Percentiles rank a stretch among this genome's conserved stretches.
Evolutionary conservation across 2,329 filamentous ascomycete genomes (phyloP).

Genomic region (Monilinia vaccinii-corymbosi): DNA sequence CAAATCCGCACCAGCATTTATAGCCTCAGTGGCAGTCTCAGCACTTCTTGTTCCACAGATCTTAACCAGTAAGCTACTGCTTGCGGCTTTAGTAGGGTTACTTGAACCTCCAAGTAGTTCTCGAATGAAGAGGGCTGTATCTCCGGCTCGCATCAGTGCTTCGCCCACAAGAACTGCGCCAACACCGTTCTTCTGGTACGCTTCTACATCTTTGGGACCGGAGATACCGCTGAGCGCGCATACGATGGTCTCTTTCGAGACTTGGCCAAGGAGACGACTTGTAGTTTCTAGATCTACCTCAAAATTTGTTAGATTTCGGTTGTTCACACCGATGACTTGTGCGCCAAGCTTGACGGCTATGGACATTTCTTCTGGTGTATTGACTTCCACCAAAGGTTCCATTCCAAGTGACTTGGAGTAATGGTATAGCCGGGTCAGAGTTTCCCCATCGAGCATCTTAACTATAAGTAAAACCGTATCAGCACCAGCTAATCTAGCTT

Average conservation of each 20-base stretch:
- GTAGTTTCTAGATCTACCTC: conserved; percentile 94
- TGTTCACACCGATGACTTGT: conserved; percentile 94
- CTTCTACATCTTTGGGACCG: conserved; percentile 75
- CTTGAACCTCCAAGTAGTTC: conserved; percentile 60
- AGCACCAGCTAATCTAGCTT: conserved; percentile 84
- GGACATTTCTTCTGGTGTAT: conserved; percentile 87
- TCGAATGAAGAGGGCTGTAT: conserved; percentile 75
- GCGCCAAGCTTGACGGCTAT: conserved; percentile 78
- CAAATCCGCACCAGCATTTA: conserved; percentile 81
- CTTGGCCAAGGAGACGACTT: conserved; percentile 76
- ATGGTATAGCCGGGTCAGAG: conserved; percentile 69
- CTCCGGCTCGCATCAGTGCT: conserved; percentile 83
- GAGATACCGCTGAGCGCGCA: conserved; percentile 94
- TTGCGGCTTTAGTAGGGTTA: conserved; percentile 30
- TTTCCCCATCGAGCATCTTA: conserved; percentile 81
- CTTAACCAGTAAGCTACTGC: conserved; percentile 63
- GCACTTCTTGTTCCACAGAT: conserved; percentile 86
- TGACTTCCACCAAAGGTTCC: conserved; percentile 96
- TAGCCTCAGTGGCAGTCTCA: conserved; percentile 70
- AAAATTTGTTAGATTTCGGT: conserved; percentile 91
- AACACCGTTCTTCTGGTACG: conserved; percentile 82
- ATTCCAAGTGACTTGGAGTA: conserved; percentile 89
- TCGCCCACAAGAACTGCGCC: conserved; percentile 92
- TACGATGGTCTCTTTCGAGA: conserved; percentile 76
- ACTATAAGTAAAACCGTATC: conserved; percentile 94